Percentiles rank a stretch among this genome's conserved stretches.
Evolutionary conservation across 805 yeast genomes (phyloP).

Genomic region (Blastobotrys peoriensis): DNA sequence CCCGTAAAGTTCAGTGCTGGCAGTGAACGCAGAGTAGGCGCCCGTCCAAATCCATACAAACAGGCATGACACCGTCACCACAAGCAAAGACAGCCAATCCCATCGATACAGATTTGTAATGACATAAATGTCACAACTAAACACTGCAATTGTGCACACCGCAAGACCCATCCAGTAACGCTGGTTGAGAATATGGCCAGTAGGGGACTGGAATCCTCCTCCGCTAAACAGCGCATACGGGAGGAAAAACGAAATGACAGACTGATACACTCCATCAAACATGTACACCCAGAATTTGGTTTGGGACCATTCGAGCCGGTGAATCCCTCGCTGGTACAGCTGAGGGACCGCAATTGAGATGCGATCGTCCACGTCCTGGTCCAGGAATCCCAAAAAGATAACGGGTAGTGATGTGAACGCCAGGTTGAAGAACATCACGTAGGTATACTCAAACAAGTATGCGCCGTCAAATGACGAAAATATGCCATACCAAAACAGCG

Average conservation of each 20-base stretch:
- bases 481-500: slow-evolving; percentile 75
- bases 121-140: slow-evolving; percentile 61
- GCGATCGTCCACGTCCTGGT: slow-evolving; percentile 68
- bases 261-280: slow-evolving; percentile 71
- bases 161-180: slow-evolving; percentile 67
- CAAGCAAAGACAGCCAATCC: slow-evolving; percentile 63
- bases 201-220: slow-evolving; percentile 35
- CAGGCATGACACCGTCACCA: slow-evolving; percentile 49
- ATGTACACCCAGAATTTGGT: slow-evolving; percentile 56
- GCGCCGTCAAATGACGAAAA: slow-evolving; percentile 68
- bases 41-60: slow-evolving; percentile 73
- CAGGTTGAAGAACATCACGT: slow-evolving; percentile 71
- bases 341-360: slow-evolving; percentile 67
- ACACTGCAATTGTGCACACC: slow-evolving; percentile 54
- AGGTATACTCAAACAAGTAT: slow-evolving; percentile 72
- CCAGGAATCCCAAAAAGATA: slow-evolving; percentile 64
- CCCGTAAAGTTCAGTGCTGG: slow-evolving; percentile 55
- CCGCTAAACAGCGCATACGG: slow-evolving; percentile 53
- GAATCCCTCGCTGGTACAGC: slow-evolving; percentile 61
- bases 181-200: slow-evolving; percentile 56
- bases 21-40: slow-evolving; percentile 54
- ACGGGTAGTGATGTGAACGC: slow-evolving; percentile 81
- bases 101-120: slow-evolving; percentile 65
- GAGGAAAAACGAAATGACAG: slow-evolving; percentile 61
- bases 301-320: slow-evolving; percentile 59